Percentiles rank a stretch among this genome's conserved stretches.
phyloP scores from a whole-genome alignment of 23 red algal species.

The Gracilaria vermiculophylla region DNA sequence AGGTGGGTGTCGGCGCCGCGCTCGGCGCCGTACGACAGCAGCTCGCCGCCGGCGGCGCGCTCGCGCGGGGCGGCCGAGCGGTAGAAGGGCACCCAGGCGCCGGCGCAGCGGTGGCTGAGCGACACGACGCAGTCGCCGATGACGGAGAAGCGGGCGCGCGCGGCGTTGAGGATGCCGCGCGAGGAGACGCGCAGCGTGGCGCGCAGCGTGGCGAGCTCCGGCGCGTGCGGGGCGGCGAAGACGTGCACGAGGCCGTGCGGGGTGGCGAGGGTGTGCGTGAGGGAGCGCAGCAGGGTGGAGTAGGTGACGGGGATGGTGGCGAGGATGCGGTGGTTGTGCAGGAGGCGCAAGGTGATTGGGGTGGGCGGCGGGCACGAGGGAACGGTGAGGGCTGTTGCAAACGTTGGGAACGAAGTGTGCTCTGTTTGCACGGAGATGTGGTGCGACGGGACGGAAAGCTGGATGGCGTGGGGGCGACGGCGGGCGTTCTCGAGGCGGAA shows the following conservation, averaged over 20 bases:
- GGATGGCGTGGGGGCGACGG: neutral
- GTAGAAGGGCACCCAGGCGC: neutral
- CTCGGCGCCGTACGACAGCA: neutral
- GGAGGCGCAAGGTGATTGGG: neutral
- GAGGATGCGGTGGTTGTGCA: conserved; percentile 2
- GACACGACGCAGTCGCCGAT: neutral
- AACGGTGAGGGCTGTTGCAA: neutral
- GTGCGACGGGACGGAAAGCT: neutral
- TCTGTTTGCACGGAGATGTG: conserved; percentile 2
- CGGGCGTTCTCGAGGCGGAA: neutral
- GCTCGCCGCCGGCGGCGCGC: conserved; percentile 3
- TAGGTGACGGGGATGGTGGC: neutral
- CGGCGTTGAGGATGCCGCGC: neutral
- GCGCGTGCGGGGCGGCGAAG: neutral
- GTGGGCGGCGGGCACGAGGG: neutral
- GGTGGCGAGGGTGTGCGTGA: neutral
- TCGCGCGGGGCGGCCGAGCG: neutral
- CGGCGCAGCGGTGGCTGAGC: neutral
- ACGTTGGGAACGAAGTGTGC: neutral
- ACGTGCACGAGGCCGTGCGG: neutral
- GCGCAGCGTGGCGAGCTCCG: conserved; percentile 3
- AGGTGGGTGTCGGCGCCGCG: neutral
- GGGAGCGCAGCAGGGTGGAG: neutral
- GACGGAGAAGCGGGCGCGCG: neutral
- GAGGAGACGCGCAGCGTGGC: neutral